Evolutionary conservation across 164 flowering plant genomes (phyloP).

Genomic region (Dillenia suffruticosa): DNA sequence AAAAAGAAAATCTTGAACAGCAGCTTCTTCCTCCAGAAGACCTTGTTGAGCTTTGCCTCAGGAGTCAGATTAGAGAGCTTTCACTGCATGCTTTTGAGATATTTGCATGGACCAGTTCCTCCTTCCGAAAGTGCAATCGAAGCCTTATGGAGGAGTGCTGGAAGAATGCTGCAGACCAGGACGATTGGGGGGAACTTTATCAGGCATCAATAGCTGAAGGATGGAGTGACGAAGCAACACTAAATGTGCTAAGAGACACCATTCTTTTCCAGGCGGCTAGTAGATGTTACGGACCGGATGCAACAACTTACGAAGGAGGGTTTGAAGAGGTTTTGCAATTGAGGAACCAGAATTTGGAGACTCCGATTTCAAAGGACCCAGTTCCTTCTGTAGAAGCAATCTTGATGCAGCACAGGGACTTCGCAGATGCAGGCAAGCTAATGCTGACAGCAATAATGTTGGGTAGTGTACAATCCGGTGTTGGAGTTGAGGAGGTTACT

Average conservation of each 20-base stretch:
- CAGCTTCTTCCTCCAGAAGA: conserved; percentile 64
- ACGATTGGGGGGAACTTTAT: conserved; percentile 67
- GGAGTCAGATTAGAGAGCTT: conserved; percentile 42
- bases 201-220: conserved; percentile 56
- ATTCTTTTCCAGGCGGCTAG: conserved; percentile 69
- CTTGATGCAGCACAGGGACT: conserved; percentile 79
- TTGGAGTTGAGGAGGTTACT: conserved; percentile 22
- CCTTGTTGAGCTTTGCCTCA: conserved; percentile 66
- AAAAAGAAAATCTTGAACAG: conserved; percentile 32
- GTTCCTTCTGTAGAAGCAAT: conserved; percentile 62
- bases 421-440: conserved; percentile 81
- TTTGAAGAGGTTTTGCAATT: conserved; percentile 71
- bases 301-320: conserved; percentile 62
- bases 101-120: conserved; percentile 92
- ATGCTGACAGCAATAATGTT: conserved; percentile 79
- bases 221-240: conserved; percentile 76
- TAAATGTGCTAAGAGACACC: conserved; percentile 43
- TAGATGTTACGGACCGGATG: conserved; percentile 67
- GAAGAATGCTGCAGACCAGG: conserved; percentile 72
- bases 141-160: conserved; percentile 87
- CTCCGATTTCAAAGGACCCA: conserved; percentile 23
- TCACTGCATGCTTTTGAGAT: conserved; percentile 68
- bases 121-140: conserved; percentile 52
- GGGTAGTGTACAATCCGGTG: conserved; percentile 42
- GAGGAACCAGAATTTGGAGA: conserved; percentile 39